Conservation (phyloP, 371 early-diverging fungal species). For the Mortierella sp. region DNA sequence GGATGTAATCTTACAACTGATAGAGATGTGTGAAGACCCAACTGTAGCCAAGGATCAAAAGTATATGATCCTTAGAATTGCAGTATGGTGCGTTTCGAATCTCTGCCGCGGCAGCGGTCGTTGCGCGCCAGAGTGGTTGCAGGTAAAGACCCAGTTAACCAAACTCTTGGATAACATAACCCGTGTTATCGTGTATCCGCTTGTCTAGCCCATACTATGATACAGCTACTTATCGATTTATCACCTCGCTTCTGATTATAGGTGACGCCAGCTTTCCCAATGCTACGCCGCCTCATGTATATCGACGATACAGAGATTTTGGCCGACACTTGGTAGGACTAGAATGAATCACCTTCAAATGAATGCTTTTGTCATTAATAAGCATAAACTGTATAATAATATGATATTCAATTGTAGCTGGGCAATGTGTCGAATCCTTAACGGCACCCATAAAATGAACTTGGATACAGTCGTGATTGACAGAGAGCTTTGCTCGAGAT, state of each 20-base stretch:
- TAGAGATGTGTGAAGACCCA: conserved; percentile 53
- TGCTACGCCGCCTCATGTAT: conserved; percentile 59
- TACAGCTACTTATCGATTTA: not conserved
- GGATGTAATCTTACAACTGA: conserved; percentile 44
- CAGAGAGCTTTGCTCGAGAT: conserved; percentile 39
- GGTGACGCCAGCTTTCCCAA: conserved; percentile 67
- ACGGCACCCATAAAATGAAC: conserved; percentile 67
- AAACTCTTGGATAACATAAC: not conserved
- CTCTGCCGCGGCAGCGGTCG: conserved; percentile 53
- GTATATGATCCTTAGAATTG: conserved; percentile 53
- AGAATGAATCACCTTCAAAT: too few relatives aligned
- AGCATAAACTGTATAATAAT: not conserved
- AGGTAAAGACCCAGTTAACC: conserved; percentile 19
- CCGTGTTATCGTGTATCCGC: not conserved
- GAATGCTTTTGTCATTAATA: too few relatives aligned
- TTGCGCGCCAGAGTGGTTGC: conserved; percentile 51
- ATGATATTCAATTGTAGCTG: conserved; percentile 54
- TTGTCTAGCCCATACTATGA: not conserved
- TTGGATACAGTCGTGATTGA: conserved; percentile 45
- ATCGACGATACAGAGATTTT: conserved; percentile 65
- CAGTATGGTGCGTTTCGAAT: conserved; percentile 56
- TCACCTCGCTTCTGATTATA: conserved; percentile 19
- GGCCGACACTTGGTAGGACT: conserved; percentile 66
- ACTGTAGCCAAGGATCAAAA: conserved; percentile 50
- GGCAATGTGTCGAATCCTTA: conserved; percentile 69